These are phyloP conservation scores for Apophysomyces variabilis DNA, from an alignment of 371 early-diverging fungal species.

Conservation along the genomic window DNA sequence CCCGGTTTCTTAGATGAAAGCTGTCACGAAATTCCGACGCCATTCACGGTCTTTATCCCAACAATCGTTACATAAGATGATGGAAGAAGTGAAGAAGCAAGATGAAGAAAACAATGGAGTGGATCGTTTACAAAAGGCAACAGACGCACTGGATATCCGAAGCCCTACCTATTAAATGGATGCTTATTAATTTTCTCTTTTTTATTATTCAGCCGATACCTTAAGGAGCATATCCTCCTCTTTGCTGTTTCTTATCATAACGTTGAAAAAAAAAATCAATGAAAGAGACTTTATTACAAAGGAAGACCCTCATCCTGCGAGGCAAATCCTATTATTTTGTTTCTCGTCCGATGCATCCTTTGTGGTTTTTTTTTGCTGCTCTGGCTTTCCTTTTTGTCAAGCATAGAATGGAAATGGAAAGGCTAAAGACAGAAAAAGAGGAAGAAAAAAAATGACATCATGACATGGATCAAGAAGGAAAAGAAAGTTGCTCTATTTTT, in stretches of 20 bases:
- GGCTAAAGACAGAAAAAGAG: no score
- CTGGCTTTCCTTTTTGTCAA: neutral
- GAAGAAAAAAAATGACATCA: neutral
- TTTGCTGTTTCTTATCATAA: neutral
- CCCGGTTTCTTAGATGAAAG: constrained; percentile 40
- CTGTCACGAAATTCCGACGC: constrained; percentile 56
- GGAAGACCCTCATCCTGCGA: constrained; percentile 5
- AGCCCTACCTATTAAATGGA: neutral
- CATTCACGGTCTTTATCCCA: constrained; percentile 56
- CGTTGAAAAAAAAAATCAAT: no score
- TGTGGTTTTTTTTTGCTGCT: no score
- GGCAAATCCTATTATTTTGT: neutral
- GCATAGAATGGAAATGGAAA: neutral
- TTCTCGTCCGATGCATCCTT: no score
- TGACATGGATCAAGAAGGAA: constrained; percentile 12
- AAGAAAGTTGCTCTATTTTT: constrained; percentile 26
- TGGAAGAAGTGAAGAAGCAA: constrained; percentile 33
- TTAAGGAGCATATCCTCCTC: neutral
- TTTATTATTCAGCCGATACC: neutral
- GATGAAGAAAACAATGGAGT: constrained; percentile 11
- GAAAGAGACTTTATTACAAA: neutral
- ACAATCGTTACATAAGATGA: constrained; percentile 42
- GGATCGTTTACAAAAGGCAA: neutral
- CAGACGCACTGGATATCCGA: neutral
- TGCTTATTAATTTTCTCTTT: neutral